Conservation (phyloP, 2,329 filamentous ascomycete genomes). For the Aschersonia sp. region DNA sequence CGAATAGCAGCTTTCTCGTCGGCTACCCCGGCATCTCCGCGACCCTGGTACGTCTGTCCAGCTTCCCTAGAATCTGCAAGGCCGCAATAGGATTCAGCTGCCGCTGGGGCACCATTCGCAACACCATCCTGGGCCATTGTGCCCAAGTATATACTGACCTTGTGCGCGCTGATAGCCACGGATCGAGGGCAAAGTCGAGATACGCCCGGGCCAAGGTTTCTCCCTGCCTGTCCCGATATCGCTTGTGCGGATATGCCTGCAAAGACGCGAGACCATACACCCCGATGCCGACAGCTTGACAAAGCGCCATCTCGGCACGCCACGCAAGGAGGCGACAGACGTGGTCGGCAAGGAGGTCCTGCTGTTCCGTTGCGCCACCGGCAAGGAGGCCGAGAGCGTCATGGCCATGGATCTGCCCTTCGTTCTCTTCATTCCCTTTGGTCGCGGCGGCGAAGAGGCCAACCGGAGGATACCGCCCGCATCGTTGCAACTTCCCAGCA, state of each 20-base stretch:
- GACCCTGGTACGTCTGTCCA: slow-evolving; percentile 59
- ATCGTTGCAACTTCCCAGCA: slow-evolving; percentile 75
- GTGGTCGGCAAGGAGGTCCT: slow-evolving; percentile 93
- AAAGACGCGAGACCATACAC: slow-evolving; percentile 90
- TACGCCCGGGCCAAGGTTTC: slow-evolving; percentile 71
- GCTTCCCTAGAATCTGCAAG: background rate
- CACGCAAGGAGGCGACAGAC: slow-evolving; percentile 80
- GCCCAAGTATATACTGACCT: background rate
- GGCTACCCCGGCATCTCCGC: slow-evolving; percentile 97
- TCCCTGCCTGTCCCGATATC: slow-evolving; percentile 85
- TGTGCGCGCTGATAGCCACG: slow-evolving; percentile 49
- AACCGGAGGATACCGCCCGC: slow-evolving; percentile 84
- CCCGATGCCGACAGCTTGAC: slow-evolving; percentile 88
- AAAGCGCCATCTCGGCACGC: slow-evolving; percentile 81
- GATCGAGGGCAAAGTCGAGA: slow-evolving; percentile 96
- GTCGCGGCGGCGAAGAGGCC: slow-evolving; percentile 77
- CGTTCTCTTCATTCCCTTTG: slow-evolving; percentile 92
- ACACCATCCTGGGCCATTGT: background rate
- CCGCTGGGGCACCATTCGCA: background rate
- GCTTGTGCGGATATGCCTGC: slow-evolving; percentile 84
- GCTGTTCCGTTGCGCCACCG: slow-evolving; percentile 72
- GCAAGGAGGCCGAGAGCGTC: slow-evolving; percentile 75
- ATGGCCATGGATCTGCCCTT: slow-evolving; percentile 96
- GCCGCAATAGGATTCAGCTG: slow-evolving; percentile 2
- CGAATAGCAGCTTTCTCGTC: slow-evolving; percentile 92